Evolutionary conservation across 805 yeast species (phyloP).

Genomic region (Nakazawaea wyomingensis): DNA sequence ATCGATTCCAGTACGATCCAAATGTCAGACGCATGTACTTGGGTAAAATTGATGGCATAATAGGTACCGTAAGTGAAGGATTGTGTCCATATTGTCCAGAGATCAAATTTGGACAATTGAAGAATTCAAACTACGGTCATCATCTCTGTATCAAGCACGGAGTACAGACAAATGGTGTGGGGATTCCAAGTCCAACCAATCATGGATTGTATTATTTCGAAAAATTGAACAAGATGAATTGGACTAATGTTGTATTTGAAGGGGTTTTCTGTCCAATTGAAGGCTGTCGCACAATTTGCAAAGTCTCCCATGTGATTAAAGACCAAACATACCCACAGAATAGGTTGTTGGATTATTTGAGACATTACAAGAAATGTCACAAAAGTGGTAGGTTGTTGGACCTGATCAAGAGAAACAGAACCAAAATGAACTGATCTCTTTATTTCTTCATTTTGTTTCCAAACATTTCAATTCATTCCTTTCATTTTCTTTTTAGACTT

Average conservation of each 20-base stretch:
- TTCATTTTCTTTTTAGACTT: not conserved
- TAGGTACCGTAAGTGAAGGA: slow-evolving; percentile 5
- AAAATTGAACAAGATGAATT: slow-evolving; percentile 9
- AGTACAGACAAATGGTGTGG: slow-evolving; percentile 24
- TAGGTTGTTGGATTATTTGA: slow-evolving; percentile 23
- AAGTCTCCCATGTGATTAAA: slow-evolving; percentile 11
- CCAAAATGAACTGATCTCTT: not conserved
- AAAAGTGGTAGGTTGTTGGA: slow-evolving; percentile 15
- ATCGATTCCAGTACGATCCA: slow-evolving; percentile 6
- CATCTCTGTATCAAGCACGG: slow-evolving; percentile 28
- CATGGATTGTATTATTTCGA: slow-evolving; percentile 9
- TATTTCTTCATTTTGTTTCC: too few relatives aligned
- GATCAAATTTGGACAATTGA: slow-evolving; percentile 21
- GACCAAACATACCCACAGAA: slow-evolving; percentile 14
- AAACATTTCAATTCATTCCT: too few relatives aligned
- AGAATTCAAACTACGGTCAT: slow-evolving; percentile 26
- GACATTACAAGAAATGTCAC: slow-evolving; percentile 25
- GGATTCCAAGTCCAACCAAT: slow-evolving; percentile 20
- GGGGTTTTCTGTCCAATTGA: slow-evolving; percentile 10
- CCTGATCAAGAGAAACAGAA: not conserved
- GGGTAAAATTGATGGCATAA: not conserved
- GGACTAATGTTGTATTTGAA: slow-evolving; percentile 8
- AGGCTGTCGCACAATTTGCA: slow-evolving; percentile 4
- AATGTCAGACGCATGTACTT: slow-evolving; percentile 1
- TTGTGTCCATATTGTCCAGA: slow-evolving; percentile 13